These are phyloP conservation scores for Cytospora mali DNA, from an alignment of 2,329 filamentous ascomycete genomes.

Conservation along the genomic window DNA sequence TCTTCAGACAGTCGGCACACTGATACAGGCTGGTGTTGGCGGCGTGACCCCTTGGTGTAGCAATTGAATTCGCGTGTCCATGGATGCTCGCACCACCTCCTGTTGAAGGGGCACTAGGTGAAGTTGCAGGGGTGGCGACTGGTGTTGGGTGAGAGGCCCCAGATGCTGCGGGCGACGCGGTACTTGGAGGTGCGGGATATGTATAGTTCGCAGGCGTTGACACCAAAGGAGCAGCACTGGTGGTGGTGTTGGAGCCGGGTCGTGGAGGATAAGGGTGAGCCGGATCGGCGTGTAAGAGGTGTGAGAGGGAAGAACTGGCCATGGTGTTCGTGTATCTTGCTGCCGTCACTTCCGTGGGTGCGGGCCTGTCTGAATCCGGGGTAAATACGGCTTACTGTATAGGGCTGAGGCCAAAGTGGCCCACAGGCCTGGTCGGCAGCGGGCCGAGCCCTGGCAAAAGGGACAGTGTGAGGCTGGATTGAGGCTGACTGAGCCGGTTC, in stretches of 20 bases:
- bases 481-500: neutral
- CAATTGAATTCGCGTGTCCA: constrained; percentile 2
- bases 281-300: constrained; percentile 27
- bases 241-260: neutral
- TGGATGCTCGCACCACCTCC: constrained; percentile 24
- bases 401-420: constrained; percentile 19
- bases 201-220: constrained; percentile 14
- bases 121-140: constrained; percentile 22
- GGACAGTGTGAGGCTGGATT: neutral
- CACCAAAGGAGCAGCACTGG: constrained; percentile 2
- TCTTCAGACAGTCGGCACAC: constrained; percentile 53
- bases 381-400: constrained; percentile 3
- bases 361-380: neutral
- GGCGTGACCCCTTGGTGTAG: constrained; percentile 31
- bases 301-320: constrained; percentile 30
- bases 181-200: constrained; percentile 18
- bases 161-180: constrained; percentile 19
- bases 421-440: constrained; percentile 20
- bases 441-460: constrained; percentile 20
- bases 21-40: constrained; percentile 43
- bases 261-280: constrained; percentile 3
- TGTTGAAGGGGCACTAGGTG: constrained; percentile 32
- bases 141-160: constrained; percentile 19
- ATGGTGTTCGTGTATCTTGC: constrained; percentile 20
- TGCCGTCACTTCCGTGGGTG: constrained; percentile 7